Percentiles rank a stretch among this genome's conserved stretches.
These are phyloP conservation scores for Sordariomycetes sp. DNA, from an alignment of 2,329 filamentous ascomycete genomes.

Conservation along the genomic window DNA sequence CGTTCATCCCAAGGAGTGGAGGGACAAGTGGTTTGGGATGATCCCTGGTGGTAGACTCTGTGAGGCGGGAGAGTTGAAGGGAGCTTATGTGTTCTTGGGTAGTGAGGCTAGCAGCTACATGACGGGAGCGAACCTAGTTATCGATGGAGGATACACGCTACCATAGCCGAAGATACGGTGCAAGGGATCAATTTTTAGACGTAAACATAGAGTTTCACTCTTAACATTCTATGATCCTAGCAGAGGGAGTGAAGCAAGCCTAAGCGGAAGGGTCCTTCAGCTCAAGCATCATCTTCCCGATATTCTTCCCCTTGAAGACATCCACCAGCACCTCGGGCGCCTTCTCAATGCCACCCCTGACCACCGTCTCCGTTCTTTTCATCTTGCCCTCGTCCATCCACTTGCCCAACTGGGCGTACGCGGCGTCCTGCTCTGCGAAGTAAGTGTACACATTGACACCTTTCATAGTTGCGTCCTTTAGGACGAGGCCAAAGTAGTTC, in stretches of 20 bases:
- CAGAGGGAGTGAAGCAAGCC: no score
- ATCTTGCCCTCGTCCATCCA: constrained; percentile 66
- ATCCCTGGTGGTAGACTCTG: constrained; percentile 39
- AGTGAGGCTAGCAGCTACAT: constrained; percentile 42
- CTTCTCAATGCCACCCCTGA: constrained; percentile 56
- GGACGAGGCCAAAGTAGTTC: constrained; percentile 41
- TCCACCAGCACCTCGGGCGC: constrained; percentile 55
- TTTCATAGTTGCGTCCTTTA: constrained; percentile 52
- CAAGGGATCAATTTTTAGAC: no score
- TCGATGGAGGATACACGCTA: constrained; percentile 28
- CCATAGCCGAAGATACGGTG: no score
- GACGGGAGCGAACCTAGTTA: constrained; percentile 31
- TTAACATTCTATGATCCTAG: no score
- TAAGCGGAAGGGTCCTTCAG: no score
- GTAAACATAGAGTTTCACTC: no score
- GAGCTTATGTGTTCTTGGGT: constrained; percentile 48
- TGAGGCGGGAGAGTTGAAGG: constrained; percentile 41
- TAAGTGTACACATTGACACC: constrained; percentile 70
- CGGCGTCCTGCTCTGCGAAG: constrained; percentile 43
- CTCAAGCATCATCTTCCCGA: constrained; percentile 55
- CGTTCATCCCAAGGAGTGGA: constrained; percentile 12
- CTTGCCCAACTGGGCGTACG: constrained; percentile 49
- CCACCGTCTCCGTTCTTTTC: constrained; percentile 60
- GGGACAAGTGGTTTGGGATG: constrained; percentile 26
- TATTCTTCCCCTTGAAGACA: constrained; percentile 62